A percentile compares a stretch with the other conserved stretches of the same genome.
Conservation (phyloP, 768 basidiomycete species). For the Rhodotorula graminis region DNA sequence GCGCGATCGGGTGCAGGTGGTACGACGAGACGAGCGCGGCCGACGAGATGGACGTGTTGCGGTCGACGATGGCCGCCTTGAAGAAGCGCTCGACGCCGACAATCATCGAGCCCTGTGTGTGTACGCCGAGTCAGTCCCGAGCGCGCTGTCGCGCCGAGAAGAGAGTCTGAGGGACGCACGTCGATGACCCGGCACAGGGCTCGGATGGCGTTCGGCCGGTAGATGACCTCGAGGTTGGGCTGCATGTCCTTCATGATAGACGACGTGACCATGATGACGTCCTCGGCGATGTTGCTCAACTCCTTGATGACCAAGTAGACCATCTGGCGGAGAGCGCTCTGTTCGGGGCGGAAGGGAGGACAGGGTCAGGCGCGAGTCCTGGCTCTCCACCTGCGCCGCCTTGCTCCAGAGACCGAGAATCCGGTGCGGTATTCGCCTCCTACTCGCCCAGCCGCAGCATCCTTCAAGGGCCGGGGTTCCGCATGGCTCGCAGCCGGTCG, state of each 20-base stretch:
- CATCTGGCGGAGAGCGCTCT: slow-evolving; percentile 94
- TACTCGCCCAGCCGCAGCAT: too few species aligned
- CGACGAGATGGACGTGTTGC: slow-evolving; percentile 88
- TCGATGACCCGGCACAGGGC: slow-evolving; percentile 95
- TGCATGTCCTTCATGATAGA: slow-evolving; percentile 99
- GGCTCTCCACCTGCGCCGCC: too few species aligned
- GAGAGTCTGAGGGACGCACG: slow-evolving; percentile 57
- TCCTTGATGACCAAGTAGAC: slow-evolving; percentile 99
- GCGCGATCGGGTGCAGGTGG: slow-evolving; percentile 86
- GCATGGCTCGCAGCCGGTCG: too few species aligned
- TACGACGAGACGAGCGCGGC: slow-evolving; percentile 87
- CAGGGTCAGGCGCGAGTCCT: too few species aligned
- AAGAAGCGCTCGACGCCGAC: slow-evolving; percentile 99
- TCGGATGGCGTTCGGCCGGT: slow-evolving; percentile 93
- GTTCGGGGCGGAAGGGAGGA: slow-evolving; percentile 13
- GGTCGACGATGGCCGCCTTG: slow-evolving; percentile 97
- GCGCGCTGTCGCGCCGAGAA: neutral
- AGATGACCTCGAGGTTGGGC: slow-evolving; percentile 95
- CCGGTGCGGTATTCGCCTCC: too few species aligned
- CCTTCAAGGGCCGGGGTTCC: too few species aligned
- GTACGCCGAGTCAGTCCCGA: neutral
- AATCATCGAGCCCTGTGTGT: slow-evolving; percentile 87
- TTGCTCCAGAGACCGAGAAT: too few species aligned
- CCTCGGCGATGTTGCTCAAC: slow-evolving; percentile 87
- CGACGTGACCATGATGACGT: slow-evolving; percentile 98